Evolutionary conservation across 805 yeast species (phyloP), one percentile per base, ranked within the genome.

Genomic region (Suhomyces xylopsoci): DNA sequence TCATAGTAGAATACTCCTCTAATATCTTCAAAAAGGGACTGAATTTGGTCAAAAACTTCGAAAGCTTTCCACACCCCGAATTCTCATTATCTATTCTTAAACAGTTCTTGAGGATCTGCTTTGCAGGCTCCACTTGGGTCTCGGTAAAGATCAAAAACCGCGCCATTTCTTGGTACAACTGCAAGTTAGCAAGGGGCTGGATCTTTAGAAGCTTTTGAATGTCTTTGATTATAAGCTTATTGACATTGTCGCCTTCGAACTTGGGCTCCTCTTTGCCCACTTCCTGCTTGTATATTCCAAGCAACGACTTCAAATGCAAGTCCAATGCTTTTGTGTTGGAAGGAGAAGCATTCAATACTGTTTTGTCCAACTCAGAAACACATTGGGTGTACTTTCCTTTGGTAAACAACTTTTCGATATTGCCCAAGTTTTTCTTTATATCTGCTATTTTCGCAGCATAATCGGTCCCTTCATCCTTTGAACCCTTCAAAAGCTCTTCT

Each of bases 71-170:
- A 66, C 96, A 90, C 2, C 68, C 70, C 25, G 70, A 70, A 57
- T 78, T 80, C 56, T 90, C 97, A 67, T 90, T 88, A 66, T 93
- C 93, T 44, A 82, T 78, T 51, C 87, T 83, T 47, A 93, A 71
- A 65, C 97, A 91, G 56, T 80, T 83, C 58, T 85, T 81, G 24
- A 85, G 73, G 40, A 77, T 74, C 53, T 67, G 74, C 60, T 80
- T 68, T 0, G 87, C 79, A 24, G 76, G 75, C 14, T 81, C 81
- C 53, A 78, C 81, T 41, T 82, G 81, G 38, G 75, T 71, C 40
- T 83, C 73, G 6, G 83, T 79, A 58, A 77, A 84, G 48, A 80
- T 67, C 51, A 72, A 58, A 52, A 64, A 67, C 24, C 69, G 63
- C 1, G 78, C 58, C 17, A 66, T 50, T 14, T 53, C 51, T 19